phyloP scores from a whole-genome alignment of 1,284 basidiomycete species.

The Ustilago loliicola region DNA sequence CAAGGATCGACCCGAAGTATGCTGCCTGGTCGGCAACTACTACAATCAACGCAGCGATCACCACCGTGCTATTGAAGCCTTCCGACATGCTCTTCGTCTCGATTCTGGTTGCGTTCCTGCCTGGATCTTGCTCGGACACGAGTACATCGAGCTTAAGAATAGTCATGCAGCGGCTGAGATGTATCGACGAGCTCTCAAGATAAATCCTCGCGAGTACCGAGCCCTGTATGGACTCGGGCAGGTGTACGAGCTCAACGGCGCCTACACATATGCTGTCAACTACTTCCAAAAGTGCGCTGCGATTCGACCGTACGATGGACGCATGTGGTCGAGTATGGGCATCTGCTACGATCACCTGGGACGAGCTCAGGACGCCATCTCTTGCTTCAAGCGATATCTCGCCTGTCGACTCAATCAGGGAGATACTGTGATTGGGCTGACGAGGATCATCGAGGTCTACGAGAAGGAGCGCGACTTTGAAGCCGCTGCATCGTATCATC shows the following conservation, averaged over 20 bases:
- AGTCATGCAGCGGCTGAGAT: conserved; percentile 98
- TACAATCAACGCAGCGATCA: conserved; percentile 93
- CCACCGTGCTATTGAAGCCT: conserved; percentile 95
- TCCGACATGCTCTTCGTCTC: conserved; percentile 90
- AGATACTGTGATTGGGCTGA: conserved; percentile 59
- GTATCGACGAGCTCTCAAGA: conserved; percentile 93
- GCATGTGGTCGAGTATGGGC: conserved; percentile 95
- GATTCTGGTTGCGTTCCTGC: conserved; percentile 94
- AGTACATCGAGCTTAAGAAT: conserved; percentile 98
- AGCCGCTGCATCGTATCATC: conserved; percentile 62
- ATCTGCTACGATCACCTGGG: conserved; percentile 91
- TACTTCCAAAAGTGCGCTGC: conserved; percentile 97
- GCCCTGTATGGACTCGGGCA: conserved; percentile 99
- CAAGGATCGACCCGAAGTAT: conserved; percentile 75
- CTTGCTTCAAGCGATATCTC: conserved; percentile 67
- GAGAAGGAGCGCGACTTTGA: conserved; percentile 57
- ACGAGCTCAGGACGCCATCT: conserved; percentile 57
- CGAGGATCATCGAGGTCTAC: conserved; percentile 65
- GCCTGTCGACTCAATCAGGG: conserved; percentile 63
- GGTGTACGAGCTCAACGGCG: conserved; percentile 94
- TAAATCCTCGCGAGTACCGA: conserved; percentile 89
- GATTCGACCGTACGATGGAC: conserved; percentile 91
- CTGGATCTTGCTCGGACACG: conserved; percentile 99
- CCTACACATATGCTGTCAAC: conserved; percentile 94
- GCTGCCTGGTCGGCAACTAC: conserved; percentile 96